These are phyloP conservation scores for Trichoderma sp. DNA, from an alignment of 2,329 filamentous ascomycete species.

Conservation along the genomic window DNA sequence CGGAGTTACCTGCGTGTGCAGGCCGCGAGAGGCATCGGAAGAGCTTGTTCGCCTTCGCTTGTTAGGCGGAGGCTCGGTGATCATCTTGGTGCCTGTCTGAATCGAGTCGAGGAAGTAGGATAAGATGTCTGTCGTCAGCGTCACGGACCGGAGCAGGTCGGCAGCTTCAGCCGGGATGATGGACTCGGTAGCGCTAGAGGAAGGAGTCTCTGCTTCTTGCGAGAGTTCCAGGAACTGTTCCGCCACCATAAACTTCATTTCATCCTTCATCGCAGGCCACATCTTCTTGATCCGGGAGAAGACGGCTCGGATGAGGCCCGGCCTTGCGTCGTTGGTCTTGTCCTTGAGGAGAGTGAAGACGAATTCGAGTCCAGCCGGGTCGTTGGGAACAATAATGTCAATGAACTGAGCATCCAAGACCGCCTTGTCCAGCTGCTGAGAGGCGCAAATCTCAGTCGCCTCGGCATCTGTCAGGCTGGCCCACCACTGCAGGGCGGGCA, in stretches of 20 bases:
- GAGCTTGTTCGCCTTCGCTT: constrained; percentile 81
- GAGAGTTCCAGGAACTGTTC: constrained; percentile 65
- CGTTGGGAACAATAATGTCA: constrained; percentile 57
- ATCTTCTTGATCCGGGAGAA: constrained; percentile 71
- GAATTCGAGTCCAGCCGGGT: constrained; percentile 54
- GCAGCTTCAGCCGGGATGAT: constrained; percentile 62
- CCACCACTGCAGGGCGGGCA: constrained; percentile 76
- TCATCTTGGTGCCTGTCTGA: constrained; percentile 71
- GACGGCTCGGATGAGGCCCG: constrained; percentile 62
- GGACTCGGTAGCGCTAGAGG: constrained; percentile 36
- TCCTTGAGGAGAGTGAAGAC: constrained; percentile 53
- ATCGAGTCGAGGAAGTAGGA: constrained; percentile 72
- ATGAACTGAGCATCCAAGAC: constrained; percentile 50
- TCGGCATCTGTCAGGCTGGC: constrained; percentile 56
- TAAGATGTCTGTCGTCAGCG: constrained; percentile 74
- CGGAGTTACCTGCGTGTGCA: constrained; percentile 62
- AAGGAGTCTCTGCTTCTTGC: constrained; percentile 44
- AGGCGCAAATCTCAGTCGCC: constrained; percentile 47
- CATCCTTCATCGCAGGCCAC: constrained; percentile 72
- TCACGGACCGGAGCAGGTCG: constrained; percentile 71
- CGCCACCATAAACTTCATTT: constrained; percentile 61
- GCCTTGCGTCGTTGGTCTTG: constrained; percentile 43
- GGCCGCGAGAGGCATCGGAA: constrained; percentile 63
- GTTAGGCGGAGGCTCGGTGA: constrained; percentile 69
- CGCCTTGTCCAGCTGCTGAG: constrained; percentile 48